Evolutionary conservation across 495 filamentous ascomycete genomes (phyloP).

Genomic region (Xylaria telfairii): DNA sequence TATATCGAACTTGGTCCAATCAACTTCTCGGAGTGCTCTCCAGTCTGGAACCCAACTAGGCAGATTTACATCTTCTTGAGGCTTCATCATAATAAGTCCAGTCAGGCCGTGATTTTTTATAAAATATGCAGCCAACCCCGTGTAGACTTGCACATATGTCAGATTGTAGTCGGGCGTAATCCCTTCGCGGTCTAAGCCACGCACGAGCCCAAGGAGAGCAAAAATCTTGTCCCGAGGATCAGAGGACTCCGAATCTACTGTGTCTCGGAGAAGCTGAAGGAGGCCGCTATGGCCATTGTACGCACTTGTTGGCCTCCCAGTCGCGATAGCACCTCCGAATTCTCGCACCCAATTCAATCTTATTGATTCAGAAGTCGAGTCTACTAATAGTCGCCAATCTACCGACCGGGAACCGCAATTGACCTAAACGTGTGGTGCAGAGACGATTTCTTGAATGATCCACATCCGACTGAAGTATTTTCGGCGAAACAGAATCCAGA

Average conservation of each 20-base stretch:
- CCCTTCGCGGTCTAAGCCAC: neutral
- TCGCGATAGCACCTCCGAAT: neutral
- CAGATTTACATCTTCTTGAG: neutral
- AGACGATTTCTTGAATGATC: conserved; percentile 3
- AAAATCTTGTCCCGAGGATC: neutral
- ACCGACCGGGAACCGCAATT: neutral
- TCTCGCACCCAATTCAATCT: neutral
- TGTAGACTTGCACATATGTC: neutral
- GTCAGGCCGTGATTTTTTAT: neutral
- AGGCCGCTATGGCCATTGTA: neutral
- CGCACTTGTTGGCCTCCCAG: neutral
- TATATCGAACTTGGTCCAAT: neutral
- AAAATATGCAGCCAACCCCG: neutral
- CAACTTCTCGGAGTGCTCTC: neutral
- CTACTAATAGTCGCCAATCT: neutral
- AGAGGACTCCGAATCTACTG: neutral
- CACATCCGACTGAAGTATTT: neutral
- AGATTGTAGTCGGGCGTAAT: neutral
- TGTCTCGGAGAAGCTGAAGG: neutral
- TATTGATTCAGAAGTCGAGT: neutral
- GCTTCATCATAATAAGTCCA: neutral
- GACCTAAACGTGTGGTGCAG: neutral
- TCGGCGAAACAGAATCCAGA: neutral
- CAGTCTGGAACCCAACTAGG: conserved; percentile 2
- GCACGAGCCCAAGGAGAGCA: conserved; percentile 5